Conservation (phyloP, 2,329 filamentous ascomycete species). For the Calonectria multiphialidica region DNA sequence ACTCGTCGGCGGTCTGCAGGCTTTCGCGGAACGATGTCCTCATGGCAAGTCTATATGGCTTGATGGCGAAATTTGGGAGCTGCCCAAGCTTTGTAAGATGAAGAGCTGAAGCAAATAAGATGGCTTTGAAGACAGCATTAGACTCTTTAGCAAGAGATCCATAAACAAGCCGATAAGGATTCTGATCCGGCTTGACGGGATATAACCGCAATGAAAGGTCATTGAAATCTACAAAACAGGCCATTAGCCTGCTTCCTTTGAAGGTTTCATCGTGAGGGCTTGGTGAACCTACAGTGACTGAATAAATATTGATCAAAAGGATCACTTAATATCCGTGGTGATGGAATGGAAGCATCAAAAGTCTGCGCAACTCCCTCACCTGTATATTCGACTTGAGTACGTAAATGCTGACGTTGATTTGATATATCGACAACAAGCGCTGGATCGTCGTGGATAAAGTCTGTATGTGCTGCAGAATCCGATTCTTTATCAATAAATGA, state of each 20-base stretch:
- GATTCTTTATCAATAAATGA: too few species aligned
- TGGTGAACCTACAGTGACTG: not conserved
- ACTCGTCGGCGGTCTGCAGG: not conserved
- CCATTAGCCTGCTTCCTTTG: not conserved
- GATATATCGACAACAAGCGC: too few species aligned
- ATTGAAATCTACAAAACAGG: not conserved
- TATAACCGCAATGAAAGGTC: not conserved
- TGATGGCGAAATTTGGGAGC: not conserved
- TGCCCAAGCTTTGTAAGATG: conserved; percentile 8
- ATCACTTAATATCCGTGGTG: not conserved
- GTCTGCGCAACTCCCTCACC: too few species aligned
- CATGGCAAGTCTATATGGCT: not conserved
- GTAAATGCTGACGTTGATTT: too few species aligned
- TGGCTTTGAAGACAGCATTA: not conserved
- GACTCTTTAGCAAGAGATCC: not conserved
- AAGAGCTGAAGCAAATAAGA: conserved; percentile 13
- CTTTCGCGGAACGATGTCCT: not conserved
- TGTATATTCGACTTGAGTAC: too few species aligned
- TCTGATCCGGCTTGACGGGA: not conserved
- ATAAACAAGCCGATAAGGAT: conserved; percentile 8
- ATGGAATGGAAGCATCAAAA: too few species aligned
- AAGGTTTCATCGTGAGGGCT: not conserved
- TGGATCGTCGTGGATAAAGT: too few species aligned
- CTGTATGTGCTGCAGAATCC: too few species aligned
- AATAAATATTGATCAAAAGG: not conserved